Conservation (phyloP, 495 filamentous ascomycete genomes). For the Acidiella bohemica region DNA sequence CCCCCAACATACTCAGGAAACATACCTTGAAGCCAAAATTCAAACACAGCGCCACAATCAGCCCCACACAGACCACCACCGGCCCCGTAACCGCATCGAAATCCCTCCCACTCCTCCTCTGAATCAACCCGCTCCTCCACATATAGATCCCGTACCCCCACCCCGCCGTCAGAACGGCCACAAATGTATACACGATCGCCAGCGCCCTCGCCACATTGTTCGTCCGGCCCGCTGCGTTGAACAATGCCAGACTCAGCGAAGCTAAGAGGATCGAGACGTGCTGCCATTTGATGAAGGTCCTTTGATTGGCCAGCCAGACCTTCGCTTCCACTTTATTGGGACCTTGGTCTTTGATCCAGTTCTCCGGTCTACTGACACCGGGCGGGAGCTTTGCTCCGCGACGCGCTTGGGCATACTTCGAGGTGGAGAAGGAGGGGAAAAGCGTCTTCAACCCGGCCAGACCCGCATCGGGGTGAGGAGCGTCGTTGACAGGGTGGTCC, state of each 20-base stretch:
- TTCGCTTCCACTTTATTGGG: slow-evolving; percentile 87
- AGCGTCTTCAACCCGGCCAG: slow-evolving; percentile 33
- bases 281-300: slow-evolving; percentile 96
- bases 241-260: slow-evolving; percentile 66
- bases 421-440: slow-evolving; percentile 62
- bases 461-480: slow-evolving; percentile 8
- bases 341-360: slow-evolving; percentile 85
- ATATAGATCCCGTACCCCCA: slow-evolving; percentile 86
- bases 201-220: slow-evolving; percentile 60
- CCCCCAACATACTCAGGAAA: background rate
- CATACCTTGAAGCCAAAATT: slow-evolving; percentile 74
- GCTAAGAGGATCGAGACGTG: slow-evolving; percentile 80
- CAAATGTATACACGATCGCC: slow-evolving; percentile 65
- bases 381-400: slow-evolving; percentile 47
- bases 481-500: slow-evolving; percentile 18
- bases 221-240: slow-evolving; percentile 64
- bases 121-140: slow-evolving; percentile 61
- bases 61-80: slow-evolving; percentile 63
- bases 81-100: slow-evolving; percentile 82
- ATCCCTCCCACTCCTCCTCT: slow-evolving; percentile 52
- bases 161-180: slow-evolving; percentile 65
- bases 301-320: slow-evolving; percentile 96
- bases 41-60: slow-evolving; percentile 63
- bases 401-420: slow-evolving; percentile 51
- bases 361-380: slow-evolving; percentile 68